A percentile compares a stretch with the other conserved stretches of the same genome.
Conservation (phyloP, 2,329 filamentous ascomycete species). For the Rutstroemia sydowiana region DNA sequence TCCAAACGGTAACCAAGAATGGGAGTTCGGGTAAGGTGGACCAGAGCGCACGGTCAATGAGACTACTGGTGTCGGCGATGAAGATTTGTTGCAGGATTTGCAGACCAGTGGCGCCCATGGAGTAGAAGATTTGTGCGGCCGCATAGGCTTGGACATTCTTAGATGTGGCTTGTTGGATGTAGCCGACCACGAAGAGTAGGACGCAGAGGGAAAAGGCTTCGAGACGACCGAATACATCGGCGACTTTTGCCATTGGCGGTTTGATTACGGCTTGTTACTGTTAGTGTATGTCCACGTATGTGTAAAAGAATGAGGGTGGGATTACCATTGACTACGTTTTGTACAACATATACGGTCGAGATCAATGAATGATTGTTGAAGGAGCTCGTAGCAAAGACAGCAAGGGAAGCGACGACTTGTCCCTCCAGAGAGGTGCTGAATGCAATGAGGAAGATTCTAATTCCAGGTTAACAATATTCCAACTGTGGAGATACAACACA, state of each 20-base stretch:
- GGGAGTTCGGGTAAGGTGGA: slow-evolving; percentile 32
- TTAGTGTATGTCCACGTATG: slow-evolving; percentile 32
- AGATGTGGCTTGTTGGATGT: slow-evolving; percentile 60
- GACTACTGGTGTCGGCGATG: slow-evolving; percentile 57
- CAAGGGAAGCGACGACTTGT: slow-evolving; percentile 34
- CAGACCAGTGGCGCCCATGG: slow-evolving; percentile 47
- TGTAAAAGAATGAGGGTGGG: slow-evolving; percentile 25
- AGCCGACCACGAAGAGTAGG: slow-evolving; percentile 38
- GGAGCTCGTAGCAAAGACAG: slow-evolving; percentile 35
- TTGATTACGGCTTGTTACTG: slow-evolving; percentile 44
- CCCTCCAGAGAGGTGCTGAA: slow-evolving; percentile 8
- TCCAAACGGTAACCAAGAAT: slow-evolving; percentile 39
- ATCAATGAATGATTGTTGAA: slow-evolving; percentile 45
- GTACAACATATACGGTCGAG: slow-evolving; percentile 13
- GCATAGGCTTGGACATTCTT: slow-evolving; percentile 52
- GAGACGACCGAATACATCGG: slow-evolving; percentile 42
- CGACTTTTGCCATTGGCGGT: slow-evolving; percentile 45
- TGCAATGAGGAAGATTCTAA: slow-evolving; percentile 35
- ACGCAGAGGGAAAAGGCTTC: slow-evolving; percentile 39
- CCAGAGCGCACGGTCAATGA: slow-evolving; percentile 51
- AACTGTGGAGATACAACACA: not conserved
- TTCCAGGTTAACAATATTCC: slow-evolving; percentile 28
- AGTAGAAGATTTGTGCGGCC: slow-evolving; percentile 54
- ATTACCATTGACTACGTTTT: slow-evolving; percentile 7
- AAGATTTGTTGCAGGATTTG: slow-evolving; percentile 48